Percentiles rank a stretch among this genome's conserved stretches.
These are phyloP conservation scores for Candida anutae DNA, from an alignment of 1,139 yeast genomes.

Conservation along the genomic window DNA sequence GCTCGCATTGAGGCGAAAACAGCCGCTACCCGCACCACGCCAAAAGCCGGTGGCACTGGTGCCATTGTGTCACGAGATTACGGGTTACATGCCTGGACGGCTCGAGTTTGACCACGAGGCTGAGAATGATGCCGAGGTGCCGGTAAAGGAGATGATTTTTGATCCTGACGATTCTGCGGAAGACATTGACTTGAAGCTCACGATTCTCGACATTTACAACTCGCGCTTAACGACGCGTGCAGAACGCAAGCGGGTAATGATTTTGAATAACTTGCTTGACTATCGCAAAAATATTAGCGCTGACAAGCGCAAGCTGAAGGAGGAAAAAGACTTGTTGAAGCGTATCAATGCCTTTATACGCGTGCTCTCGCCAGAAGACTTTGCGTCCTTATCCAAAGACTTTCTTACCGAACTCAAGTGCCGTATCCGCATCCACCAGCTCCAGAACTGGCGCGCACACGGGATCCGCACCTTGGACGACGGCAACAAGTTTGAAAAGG, in stretches of 20 bases:
- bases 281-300: slow-evolving; percentile 70
- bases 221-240: slow-evolving; percentile 87
- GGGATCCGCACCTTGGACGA: slow-evolving; percentile 82
- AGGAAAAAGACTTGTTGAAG: slow-evolving; percentile 75
- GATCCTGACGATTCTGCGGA: slow-evolving; percentile 87
- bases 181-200: slow-evolving; percentile 82
- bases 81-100: slow-evolving; percentile 98
- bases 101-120: slow-evolving; percentile 93
- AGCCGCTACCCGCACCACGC: slow-evolving; percentile 70
- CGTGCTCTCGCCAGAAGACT: slow-evolving; percentile 74
- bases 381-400: slow-evolving; percentile 63
- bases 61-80: slow-evolving; percentile 94
- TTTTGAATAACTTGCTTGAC: slow-evolving; percentile 73
- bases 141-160: slow-evolving; percentile 90
- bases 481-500: slow-evolving; percentile 83
- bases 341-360: slow-evolving; percentile 76
- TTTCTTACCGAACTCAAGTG: slow-evolving; percentile 71
- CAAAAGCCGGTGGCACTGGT: slow-evolving; percentile 86
- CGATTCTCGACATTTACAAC: slow-evolving; percentile 83
- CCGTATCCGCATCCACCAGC: slow-evolving; percentile 74
- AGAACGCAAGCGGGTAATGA: slow-evolving; percentile 76
- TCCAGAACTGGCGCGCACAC: slow-evolving; percentile 88
- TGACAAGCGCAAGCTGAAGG: slow-evolving; percentile 80
- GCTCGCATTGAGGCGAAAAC: slow-evolving; percentile 54
- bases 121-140: slow-evolving; percentile 92